Base-by-base conservation (phyloP, 352 stramenopile genomes). In the Globisporangium acanthophoron region DNA sequence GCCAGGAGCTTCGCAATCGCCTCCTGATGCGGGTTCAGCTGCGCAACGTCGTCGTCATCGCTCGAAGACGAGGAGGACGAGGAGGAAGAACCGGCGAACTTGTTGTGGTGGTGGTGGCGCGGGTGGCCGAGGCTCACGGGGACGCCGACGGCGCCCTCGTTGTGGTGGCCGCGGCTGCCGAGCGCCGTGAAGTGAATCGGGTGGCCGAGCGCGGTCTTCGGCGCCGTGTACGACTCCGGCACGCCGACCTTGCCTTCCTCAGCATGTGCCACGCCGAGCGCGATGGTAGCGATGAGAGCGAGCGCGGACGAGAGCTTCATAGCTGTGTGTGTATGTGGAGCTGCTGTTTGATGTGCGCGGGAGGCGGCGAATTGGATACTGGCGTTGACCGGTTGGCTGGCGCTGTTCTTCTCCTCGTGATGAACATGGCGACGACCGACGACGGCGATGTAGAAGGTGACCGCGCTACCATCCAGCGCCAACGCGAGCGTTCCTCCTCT, bases 241-340 rank as follows among this genome's bases (percentile, higher is more conserved):
- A 54, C 33, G 31, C 49, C 49, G 18, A 35, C 24, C 16, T 52
- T 40, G 55, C 21, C 44, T 15, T 49, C 18, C 44, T 49, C 44
- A 4, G 52, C 54, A 12, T 53, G 35, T 4, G 37, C 45, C 16
- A 20, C 24, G 18, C 27, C 21, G 5, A 40, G 39, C 1, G 59
- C 37, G 29, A 56, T 39, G 16, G 59, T 37, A n/a, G 53, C 53
- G 24, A 51, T n/a, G 27, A 60, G 24, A 29, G 50, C 45, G 18
- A 59, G 9, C 15, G 54, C 35, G 35, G 52, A 56, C 27, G 53
- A 59, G 52, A 65, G 52, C 54, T 65, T 59, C 59, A 65, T 65
- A 27, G 46, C 29, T 21, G 41, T 40, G 35, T 44, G 27, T 33
- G 24, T 3, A 13, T 41, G 53, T 33, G 35, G 52, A 27, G 21